Evolutionary conservation across 164 flowering plant species (phyloP), one percentile per base, ranked within the genome.

Genomic region (Vitis rotundifolia): DNA sequence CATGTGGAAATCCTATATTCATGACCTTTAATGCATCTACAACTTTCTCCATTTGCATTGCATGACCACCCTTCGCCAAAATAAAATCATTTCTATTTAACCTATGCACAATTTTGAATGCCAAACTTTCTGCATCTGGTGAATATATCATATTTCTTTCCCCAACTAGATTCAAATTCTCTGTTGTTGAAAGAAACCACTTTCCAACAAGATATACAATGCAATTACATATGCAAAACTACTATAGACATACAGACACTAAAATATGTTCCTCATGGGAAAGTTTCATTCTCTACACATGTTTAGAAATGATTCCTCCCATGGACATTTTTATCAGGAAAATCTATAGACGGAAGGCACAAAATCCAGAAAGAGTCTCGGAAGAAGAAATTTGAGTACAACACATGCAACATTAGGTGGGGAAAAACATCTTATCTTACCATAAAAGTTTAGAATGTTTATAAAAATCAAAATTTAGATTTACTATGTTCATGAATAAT

Each of bases 1-100:
- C 6, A 31, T 31, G 44, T 63, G 53, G 51, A 28, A 13, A 2
- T 7, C 15, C n/a, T 31, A 18, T 10, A 51, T 64, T 5, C 63
- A 70, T 60, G 14, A 29, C 64, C 72, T 74, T 77, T 18, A 80
- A 69, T 49, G 70, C 74, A 67, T 63, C 66, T 37, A 77, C 80
- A 18, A 75, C 68, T 56, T 57, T 73, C 66, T 80, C 79, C 80
- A 80, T 75, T 73, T 69, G 37, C 79, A 80, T 49, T 13, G 61
- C 66, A 15, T 77, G 73, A 64, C 78, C 75, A 60, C 83, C 79
- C 71, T 80, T 80, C 63, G 77, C 80, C 74, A 80, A 59, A 75
- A 80, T 77, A 59, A 75, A 59, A 64, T 77, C 83, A 48, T 64
- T 56, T 19, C 18, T 49, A 14, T 44, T 61, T 52, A 80, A 54